Evolutionary conservation across 345 rosid genomes (phyloP).

Genomic region (Physaria fendleri): DNA sequence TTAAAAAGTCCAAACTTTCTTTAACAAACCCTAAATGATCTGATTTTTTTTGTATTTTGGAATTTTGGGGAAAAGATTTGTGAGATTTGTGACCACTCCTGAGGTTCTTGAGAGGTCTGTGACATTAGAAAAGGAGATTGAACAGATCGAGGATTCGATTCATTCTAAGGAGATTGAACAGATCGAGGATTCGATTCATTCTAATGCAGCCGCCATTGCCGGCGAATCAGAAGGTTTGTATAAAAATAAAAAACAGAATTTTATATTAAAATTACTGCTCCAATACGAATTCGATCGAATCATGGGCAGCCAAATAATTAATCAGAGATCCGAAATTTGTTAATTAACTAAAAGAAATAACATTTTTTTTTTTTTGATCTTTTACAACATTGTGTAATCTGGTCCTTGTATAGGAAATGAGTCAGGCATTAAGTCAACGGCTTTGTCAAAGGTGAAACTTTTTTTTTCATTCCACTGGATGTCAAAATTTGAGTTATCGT

Average conservation of each 20-base stretch:
- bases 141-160: slow-evolving; percentile 83
- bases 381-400: neutral
- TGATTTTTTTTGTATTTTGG: neutral
- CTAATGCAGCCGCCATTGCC: slow-evolving; percentile 50
- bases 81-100: slow-evolving; percentile 85
- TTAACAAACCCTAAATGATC: neutral
- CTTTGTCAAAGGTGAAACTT: slow-evolving; percentile 48
- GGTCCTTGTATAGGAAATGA: slow-evolving; percentile 27
- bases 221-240: slow-evolving; percentile 53
- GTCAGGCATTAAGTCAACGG: slow-evolving; percentile 37
- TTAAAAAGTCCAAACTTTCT: neutral
- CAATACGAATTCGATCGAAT: neutral
- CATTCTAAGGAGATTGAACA: slow-evolving; percentile 76
- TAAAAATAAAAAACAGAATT: no score
- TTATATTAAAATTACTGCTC: no score
- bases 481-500: neutral
- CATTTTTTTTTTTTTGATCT: no score
- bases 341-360: no score
- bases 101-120: slow-evolving; percentile 97
- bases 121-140: slow-evolving; percentile 71
- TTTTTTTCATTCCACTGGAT: neutral
- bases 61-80: slow-evolving; percentile 48
- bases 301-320: neutral
- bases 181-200: slow-evolving; percentile 66
- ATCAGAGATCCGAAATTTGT: neutral